A percentile compares a stretch with the other conserved stretches of the same genome.
Evolutionary conservation across 2,329 filamentous ascomycete genomes (phyloP).

Genomic region (Diaporthe helianthi): DNA sequence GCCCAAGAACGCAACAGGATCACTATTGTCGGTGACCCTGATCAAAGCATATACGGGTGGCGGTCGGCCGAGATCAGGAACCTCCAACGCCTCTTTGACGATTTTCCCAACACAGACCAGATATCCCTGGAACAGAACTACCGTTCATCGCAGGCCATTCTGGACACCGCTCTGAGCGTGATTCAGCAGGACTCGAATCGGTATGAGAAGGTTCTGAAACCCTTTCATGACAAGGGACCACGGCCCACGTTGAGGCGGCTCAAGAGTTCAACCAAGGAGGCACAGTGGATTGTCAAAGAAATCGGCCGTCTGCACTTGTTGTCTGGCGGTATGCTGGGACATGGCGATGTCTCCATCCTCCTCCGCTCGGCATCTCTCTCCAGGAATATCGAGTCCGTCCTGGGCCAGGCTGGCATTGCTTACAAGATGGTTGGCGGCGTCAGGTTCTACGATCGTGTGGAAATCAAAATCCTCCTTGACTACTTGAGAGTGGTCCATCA

Average conservation of each 20-base stretch:
- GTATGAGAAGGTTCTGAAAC: conserved; percentile 79
- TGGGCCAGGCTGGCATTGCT: conserved; percentile 81
- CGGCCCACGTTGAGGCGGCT: conserved; percentile 81
- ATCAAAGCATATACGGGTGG: conserved; percentile 98
- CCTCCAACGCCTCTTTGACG: conserved; percentile 75
- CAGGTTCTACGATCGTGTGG: conserved; percentile 89
- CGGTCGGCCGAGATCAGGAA: conserved; percentile 93
- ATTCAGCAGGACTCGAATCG: conserved; percentile 88
- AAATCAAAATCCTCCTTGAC: conserved; percentile 87
- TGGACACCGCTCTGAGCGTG: conserved; percentile 79
- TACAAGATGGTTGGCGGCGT: conserved; percentile 92
- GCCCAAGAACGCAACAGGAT: conserved; percentile 77
- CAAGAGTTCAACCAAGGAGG: conserved; percentile 74
- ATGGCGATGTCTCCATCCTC: conserved; percentile 84
- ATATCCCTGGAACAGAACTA: conserved; percentile 94
- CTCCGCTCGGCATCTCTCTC: conserved; percentile 86
- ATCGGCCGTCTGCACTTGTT: conserved; percentile 74
- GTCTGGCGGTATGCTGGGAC: conserved; percentile 74
- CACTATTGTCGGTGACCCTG: conserved; percentile 94
- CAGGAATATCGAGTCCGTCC: conserved; percentile 80
- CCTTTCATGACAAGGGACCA: conserved; percentile 82
- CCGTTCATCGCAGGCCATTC: conserved; percentile 84
- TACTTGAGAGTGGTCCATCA: conserved; percentile 88
- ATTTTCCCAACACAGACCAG: conserved; percentile 80
- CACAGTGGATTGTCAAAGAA: conserved; percentile 87